Base-by-base conservation (phyloP, 495 filamentous ascomycete species). In the Trichoderma erinaceum region DNA sequence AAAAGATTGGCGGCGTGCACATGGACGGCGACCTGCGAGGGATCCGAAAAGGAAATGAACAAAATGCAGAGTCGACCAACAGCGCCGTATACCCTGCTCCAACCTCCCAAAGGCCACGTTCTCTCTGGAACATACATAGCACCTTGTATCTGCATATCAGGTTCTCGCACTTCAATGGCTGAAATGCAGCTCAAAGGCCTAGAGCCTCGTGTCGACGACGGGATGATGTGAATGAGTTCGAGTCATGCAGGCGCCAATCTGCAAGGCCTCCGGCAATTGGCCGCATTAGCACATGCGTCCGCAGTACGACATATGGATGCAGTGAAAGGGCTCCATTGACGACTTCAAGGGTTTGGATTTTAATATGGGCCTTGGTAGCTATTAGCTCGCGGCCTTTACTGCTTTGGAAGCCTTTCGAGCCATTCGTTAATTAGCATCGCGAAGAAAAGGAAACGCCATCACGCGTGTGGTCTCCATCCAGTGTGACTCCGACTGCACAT, bases 221-320 rank as follows among this genome's bases (percentile, higher is more conserved):
- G 35, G 56, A 61, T 61, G 56, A 29, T 23, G 29, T 61, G 25
- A 32, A 23, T 3, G 11, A 13, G 11, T 32, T 16, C 56, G 56
- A 61, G 56, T 61, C 56, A 61, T 61, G 56, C 56, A 61, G 56
- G 56, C 23, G 29, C 56, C 56, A 38, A 32, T 61, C 56, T 61
- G 56, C 56, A 61, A 32, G 56, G 23, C 56, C 56, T 8, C 56
- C 56, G 56, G 56, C 56, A 61, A 61, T 61, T 27, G 56, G n/a
- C 56, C 56, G 56, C 56, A 61, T 61, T 61, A 61, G 56, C 56
- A 61, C 56, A 61, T 61, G 56, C 56, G 56, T 61, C 56, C 56
- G 56, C 56, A 29, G 56, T 61, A 32, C 56, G 56, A 61, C 56
- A 61, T 52, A 7, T 52, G 48, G 48, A 21, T 52, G 48, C 48